phyloP scores from a whole-genome alignment of 1,139 yeast genomes.

The Eremothecium cymbalariae region DNA sequence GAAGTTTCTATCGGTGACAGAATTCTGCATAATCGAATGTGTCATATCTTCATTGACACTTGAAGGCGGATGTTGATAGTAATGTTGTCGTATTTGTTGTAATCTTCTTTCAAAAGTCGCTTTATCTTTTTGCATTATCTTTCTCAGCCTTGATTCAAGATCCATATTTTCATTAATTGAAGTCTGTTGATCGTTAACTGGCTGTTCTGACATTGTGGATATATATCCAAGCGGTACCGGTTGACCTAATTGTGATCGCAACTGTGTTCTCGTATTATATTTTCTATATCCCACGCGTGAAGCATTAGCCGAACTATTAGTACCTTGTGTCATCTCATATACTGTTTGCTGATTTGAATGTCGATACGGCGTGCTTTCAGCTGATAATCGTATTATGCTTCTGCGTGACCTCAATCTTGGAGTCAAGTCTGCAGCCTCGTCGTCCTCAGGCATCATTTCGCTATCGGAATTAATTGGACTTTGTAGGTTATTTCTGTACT shows the following conservation, averaged over 20 bases:
- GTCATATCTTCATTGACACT: too few species aligned
- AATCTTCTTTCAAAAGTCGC: conserved; percentile 1
- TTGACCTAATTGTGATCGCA: conserved; percentile 4
- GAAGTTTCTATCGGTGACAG: too few species aligned
- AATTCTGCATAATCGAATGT: too few species aligned
- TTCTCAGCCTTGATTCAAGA: conserved; percentile 1
- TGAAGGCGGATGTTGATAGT: not conserved
- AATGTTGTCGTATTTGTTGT: conserved; percentile 2
- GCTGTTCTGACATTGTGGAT: not conserved
- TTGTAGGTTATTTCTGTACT: not conserved
- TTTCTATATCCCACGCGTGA: not conserved
- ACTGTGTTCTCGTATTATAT: not conserved
- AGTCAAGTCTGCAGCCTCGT: conserved; percentile 16
- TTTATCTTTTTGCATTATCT: conserved; percentile 4
- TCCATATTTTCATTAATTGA: not conserved
- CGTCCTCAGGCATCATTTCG: conserved; percentile 3
- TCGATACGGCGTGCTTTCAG: conserved; percentile 10
- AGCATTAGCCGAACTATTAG: too few species aligned
- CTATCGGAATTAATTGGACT: not conserved
- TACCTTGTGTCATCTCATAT: not conserved
- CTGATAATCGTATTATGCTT: conserved; percentile 14
- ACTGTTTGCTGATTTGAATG: not conserved
- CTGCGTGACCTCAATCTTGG: conserved; percentile 19
- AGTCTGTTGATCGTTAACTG: not conserved
- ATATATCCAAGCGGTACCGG: conserved; percentile 4